phyloP scores from a whole-genome alignment of 2,329 filamentous ascomycete genomes.

The Microsporum canis region DNA sequence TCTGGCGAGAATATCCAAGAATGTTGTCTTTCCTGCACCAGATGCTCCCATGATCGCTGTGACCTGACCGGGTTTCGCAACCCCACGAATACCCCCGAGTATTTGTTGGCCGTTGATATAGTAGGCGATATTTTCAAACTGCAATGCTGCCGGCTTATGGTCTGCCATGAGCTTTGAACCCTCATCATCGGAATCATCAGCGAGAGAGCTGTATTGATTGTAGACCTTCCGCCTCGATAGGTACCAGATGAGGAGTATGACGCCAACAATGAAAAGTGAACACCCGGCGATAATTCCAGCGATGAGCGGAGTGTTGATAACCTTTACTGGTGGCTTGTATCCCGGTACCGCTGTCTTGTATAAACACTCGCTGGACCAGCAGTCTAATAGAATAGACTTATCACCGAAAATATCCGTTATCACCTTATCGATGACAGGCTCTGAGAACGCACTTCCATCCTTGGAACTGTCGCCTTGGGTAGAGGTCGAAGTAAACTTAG shows the following conservation, averaged over 20 bases:
- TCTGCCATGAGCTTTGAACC: constrained; percentile 75
- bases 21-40: constrained; percentile 92
- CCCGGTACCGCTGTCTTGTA: constrained; percentile 89
- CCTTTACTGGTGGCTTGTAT: constrained; percentile 76
- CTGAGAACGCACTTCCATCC: constrained; percentile 71
- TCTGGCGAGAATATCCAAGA: constrained; percentile 85
- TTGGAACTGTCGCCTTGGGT: constrained; percentile 47
- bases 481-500: constrained; percentile 60
- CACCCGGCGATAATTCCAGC: constrained; percentile 81
- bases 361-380: constrained; percentile 79
- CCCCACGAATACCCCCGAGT: constrained; percentile 64
- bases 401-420: constrained; percentile 87
- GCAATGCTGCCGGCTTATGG: constrained; percentile 79
- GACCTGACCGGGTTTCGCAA: constrained; percentile 88
- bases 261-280: constrained; percentile 76
- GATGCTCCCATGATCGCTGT: constrained; percentile 98
- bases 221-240: constrained; percentile 60
- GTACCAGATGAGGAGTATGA: constrained; percentile 78
- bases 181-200: constrained; percentile 82
- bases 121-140: constrained; percentile 82
- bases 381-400: constrained; percentile 71
- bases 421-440: constrained; percentile 83
- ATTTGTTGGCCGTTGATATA: constrained; percentile 80
- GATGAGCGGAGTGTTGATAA: constrained; percentile 94
- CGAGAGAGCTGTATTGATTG: constrained; percentile 57